Percentiles rank a stretch among this genome's conserved stretches.
These are phyloP conservation scores for Fusarium sp. DNA, from an alignment of 2,329 filamentous ascomycete genomes.

Conservation along the genomic window DNA sequence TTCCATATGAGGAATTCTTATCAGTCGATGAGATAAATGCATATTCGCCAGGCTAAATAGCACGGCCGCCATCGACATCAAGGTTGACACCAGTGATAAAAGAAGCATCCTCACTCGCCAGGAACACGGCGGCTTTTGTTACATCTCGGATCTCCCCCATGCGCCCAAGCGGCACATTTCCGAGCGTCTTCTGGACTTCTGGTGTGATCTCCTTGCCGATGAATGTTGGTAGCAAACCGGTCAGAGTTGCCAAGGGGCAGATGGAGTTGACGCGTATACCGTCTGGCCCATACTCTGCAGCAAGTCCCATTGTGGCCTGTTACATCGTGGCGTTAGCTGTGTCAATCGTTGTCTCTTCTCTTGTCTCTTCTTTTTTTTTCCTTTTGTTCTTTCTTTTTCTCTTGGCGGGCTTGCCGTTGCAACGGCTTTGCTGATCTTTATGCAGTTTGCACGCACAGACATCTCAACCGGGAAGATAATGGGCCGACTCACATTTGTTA, in stretches of 20 bases:
- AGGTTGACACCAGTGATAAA: slow-evolving; percentile 83
- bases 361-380: background rate
- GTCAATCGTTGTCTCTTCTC: background rate
- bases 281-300: slow-evolving; percentile 79
- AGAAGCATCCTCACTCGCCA: slow-evolving; percentile 78
- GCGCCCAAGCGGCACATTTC: slow-evolving; percentile 69
- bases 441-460: background rate
- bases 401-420: too few species aligned
- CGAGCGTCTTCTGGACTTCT: slow-evolving; percentile 70
- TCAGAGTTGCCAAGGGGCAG: slow-evolving; percentile 73
- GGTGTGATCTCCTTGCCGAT: slow-evolving; percentile 74
- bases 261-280: slow-evolving; percentile 82
- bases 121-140: slow-evolving; percentile 78
- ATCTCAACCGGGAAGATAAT: background rate
- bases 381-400: too few species aligned
- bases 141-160: slow-evolving; percentile 65
- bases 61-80: slow-evolving; percentile 58
- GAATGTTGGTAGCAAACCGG: slow-evolving; percentile 55
- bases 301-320: slow-evolving; percentile 67
- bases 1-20: too few species aligned
- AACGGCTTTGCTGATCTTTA: background rate
- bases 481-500: slow-evolving; percentile 63
- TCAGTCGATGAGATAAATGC: too few species aligned
- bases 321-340: background rate
- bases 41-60: slow-evolving; percentile 3